phyloP scores from a whole-genome alignment of 2,329 filamentous ascomycete species.

The Sphaerulina populicola region DNA sequence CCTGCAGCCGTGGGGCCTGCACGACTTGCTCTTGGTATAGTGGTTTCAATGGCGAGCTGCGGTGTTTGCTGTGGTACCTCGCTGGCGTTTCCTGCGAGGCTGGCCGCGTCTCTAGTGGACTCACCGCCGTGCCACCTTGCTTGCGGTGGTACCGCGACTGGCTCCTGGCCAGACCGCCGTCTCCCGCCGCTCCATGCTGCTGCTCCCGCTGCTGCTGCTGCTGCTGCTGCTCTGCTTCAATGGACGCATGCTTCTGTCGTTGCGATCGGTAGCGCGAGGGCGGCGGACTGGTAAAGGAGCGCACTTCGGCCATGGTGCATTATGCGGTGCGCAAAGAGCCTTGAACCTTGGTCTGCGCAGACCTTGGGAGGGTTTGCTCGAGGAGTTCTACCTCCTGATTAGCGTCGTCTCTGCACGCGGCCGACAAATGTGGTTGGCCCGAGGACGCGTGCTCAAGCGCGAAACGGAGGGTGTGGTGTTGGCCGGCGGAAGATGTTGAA shows the following conservation, averaged over 20 bases:
- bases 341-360: no score
- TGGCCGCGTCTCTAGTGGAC: conserved; percentile 10
- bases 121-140: conserved; percentile 7
- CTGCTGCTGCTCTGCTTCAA: conserved; percentile 8
- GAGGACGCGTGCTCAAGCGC: background rate
- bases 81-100: conserved; percentile 15
- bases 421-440: background rate
- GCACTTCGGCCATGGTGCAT: conserved; percentile 19
- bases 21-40: conserved; percentile 16
- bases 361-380: background rate
- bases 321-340: background rate
- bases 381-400: background rate
- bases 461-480: background rate
- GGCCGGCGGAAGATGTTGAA: background rate
- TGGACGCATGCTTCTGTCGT: conserved; percentile 15
- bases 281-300: conserved; percentile 1
- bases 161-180: conserved; percentile 23
- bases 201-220: background rate
- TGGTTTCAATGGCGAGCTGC: conserved; percentile 13
- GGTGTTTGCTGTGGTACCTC: conserved; percentile 20
- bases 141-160: conserved; percentile 30
- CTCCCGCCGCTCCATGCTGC: conserved; percentile 11
- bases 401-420: no score
- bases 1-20: conserved; percentile 11
- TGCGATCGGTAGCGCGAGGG: conserved; percentile 21